Evolutionary conservation across 2,329 filamentous ascomycete species (phyloP).

Genomic region (Myriosclerotinia scirpicola): DNA sequence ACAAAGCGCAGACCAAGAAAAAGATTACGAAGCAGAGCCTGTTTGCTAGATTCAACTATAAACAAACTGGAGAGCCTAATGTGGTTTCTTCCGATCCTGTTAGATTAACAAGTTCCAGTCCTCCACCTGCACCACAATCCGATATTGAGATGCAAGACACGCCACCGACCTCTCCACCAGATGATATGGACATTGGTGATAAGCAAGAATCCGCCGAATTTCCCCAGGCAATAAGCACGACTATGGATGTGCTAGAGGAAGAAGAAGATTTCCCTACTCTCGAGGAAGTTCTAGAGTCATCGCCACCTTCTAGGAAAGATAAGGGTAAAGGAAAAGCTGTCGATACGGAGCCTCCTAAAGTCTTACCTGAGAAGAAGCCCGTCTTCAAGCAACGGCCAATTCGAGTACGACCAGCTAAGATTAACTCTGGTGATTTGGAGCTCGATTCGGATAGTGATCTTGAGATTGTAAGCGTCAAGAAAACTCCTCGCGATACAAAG

Average conservation of each 20-base stretch:
- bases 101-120: slow-evolving; percentile 56
- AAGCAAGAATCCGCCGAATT: slow-evolving; percentile 30
- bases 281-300: slow-evolving; percentile 30
- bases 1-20: slow-evolving; percentile 88
- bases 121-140: slow-evolving; percentile 45
- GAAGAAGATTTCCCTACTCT: slow-evolving; percentile 29
- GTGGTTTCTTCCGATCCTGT: slow-evolving; percentile 40
- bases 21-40: slow-evolving; percentile 82
- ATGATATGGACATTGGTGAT: slow-evolving; percentile 29
- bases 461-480: slow-evolving; percentile 41
- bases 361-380: slow-evolving; percentile 30
- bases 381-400: slow-evolving; percentile 39
- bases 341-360: slow-evolving; percentile 31
- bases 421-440: slow-evolving; percentile 41
- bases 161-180: slow-evolving; percentile 67
- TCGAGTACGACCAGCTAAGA: slow-evolving; percentile 45
- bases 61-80: slow-evolving; percentile 42
- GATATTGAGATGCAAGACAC: slow-evolving; percentile 59
- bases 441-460: slow-evolving; percentile 51
- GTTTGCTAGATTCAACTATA: slow-evolving; percentile 81
- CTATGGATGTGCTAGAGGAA: slow-evolving; percentile 5
- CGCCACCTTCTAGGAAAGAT: slow-evolving; percentile 41
- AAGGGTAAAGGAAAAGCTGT: slow-evolving; percentile 63
- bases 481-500: slow-evolving; percentile 47
- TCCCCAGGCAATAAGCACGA: slow-evolving; percentile 11